Conservation (phyloP, 78 protist species). For the Bodo saltans region DNA sequence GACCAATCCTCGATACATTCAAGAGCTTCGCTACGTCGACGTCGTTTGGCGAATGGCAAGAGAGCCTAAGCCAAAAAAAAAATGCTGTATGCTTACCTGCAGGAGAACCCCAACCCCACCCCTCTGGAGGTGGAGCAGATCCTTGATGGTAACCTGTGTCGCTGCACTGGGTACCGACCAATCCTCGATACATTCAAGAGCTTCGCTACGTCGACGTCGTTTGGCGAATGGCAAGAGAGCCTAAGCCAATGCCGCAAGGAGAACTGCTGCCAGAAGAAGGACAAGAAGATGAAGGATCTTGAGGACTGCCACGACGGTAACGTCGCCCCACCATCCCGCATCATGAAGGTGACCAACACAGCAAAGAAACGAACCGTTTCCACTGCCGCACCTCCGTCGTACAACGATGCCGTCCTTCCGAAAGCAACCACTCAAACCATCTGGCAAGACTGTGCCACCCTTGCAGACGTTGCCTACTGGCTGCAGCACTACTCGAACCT, state of each 20-base stretch:
- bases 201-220: conserved; percentile 14
- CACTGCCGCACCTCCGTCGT: too few relatives aligned
- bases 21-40: conserved; percentile 26
- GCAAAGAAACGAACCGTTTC: too few relatives aligned
- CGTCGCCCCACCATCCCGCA: too few relatives aligned
- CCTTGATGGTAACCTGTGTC: conserved; percentile 89
- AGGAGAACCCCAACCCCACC: conserved; percentile 35
- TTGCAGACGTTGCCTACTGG: background rate
- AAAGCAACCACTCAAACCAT: too few relatives aligned
- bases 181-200: conserved; percentile 75
- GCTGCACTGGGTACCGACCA: conserved; percentile 96
- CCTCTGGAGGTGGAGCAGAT: conserved; percentile 50
- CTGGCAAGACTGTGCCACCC: background rate
- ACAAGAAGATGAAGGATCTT: too few relatives aligned
- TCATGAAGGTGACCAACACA: too few relatives aligned
- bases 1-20: conserved; percentile 86
- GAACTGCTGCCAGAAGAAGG: background rate
- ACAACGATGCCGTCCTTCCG: too few relatives aligned
- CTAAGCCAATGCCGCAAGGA: too few relatives aligned
- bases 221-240: conserved; percentile 64
- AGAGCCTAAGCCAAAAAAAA: conserved; percentile 58
- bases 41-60: conserved; percentile 53
- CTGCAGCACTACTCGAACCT: background rate
- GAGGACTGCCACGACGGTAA: too few relatives aligned
- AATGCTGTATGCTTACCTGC: conserved; percentile 49